A percentile compares a stretch with the other conserved stretches of the same genome.
phyloP scores from a whole-genome alignment of 2,329 filamentous ascomycete genomes.

The Fusarium praegraminearum region DNA sequence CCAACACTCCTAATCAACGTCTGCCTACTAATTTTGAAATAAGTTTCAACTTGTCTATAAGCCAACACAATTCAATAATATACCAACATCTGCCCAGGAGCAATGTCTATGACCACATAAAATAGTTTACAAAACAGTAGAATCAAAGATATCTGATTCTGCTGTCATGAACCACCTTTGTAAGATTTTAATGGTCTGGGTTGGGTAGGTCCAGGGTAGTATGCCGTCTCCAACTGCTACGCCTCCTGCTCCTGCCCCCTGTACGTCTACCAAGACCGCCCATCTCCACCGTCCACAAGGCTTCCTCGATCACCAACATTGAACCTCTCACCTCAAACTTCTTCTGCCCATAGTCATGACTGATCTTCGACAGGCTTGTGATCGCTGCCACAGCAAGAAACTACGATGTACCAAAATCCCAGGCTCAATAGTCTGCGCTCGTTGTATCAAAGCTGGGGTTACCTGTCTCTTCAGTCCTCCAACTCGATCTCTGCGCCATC shows the following conservation, averaged over 20 bases:
- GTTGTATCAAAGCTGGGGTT: conserved; percentile 57
- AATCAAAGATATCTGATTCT: too few relatives aligned
- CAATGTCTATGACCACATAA: too few relatives aligned
- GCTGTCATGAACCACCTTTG: background rate
- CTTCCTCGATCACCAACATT: background rate
- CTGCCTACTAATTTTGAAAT: too few relatives aligned
- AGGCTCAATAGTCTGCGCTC: conserved; percentile 53
- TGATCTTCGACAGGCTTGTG: conserved; percentile 54
- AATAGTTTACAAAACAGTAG: too few relatives aligned
- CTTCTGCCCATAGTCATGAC: conserved; percentile 22
- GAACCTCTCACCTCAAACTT: background rate
- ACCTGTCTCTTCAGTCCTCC: conserved; percentile 59
- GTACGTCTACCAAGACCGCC: background rate
- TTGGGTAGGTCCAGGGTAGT: conserved; percentile 20
- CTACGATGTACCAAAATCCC: conserved; percentile 58
- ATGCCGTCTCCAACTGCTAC: background rate
- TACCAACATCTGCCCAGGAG: too few relatives aligned
- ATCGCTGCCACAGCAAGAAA: conserved; percentile 62
- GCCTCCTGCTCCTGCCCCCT: background rate
- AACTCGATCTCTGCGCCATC: conserved; percentile 40
- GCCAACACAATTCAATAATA: too few relatives aligned
- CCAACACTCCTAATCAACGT: too few relatives aligned
- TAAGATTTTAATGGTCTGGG: background rate
- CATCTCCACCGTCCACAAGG: background rate
- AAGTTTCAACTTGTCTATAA: too few relatives aligned